A percentile compares a stretch with the other conserved stretches of the same genome.
Conservation (phyloP, 352 stramenopile genomes). For the Thalassiosira hispida region DNA sequence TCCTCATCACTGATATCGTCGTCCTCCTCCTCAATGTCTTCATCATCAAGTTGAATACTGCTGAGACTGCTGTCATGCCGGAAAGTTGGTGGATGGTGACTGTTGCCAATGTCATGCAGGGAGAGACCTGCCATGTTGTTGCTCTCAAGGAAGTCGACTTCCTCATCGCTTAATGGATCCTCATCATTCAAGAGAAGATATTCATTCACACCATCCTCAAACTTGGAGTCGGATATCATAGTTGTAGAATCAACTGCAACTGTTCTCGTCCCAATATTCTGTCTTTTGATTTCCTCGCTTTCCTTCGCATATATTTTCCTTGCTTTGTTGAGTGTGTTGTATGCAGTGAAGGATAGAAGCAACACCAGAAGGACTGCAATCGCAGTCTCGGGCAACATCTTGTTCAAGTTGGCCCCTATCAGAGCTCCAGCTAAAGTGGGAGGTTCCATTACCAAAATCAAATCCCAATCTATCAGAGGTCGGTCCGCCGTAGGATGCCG, state of each 20-base stretch:
- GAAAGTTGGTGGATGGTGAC: constrained; percentile 9
- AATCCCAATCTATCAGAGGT: constrained; percentile 96
- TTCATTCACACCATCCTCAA: constrained; percentile 24
- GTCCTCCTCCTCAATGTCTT: constrained; percentile 25
- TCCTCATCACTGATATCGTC: constrained; percentile 33
- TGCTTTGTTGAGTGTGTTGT: constrained; percentile 90
- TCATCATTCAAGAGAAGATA: constrained; percentile 37
- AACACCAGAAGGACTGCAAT: constrained; percentile 90
- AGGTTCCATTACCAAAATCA: constrained; percentile 99
- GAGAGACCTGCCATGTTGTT: constrained; percentile 20
- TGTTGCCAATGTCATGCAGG: constrained; percentile 9
- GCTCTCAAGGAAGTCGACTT: background rate
- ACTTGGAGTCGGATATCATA: constrained; percentile 33
- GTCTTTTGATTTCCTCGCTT: constrained; percentile 42
- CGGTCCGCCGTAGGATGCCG: constrained; percentile 91
- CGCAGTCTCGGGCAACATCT: constrained; percentile 89
- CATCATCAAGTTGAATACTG: constrained; percentile 16
- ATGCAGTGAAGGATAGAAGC: constrained; percentile 89
- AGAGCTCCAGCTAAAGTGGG: constrained; percentile 87
- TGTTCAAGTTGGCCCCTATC: constrained; percentile 91
- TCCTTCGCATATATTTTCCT: constrained; percentile 89
- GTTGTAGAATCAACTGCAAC: constrained; percentile 64
- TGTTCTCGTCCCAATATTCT: constrained; percentile 30
- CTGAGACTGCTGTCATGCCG: constrained; percentile 2
- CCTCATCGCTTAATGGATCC: constrained; percentile 13